A percentile compares a stretch with the other conserved stretches of the same genome.
Conservation (phyloP, 169 alveolate genomes). For the Cardiosporidium cionae region DNA sequence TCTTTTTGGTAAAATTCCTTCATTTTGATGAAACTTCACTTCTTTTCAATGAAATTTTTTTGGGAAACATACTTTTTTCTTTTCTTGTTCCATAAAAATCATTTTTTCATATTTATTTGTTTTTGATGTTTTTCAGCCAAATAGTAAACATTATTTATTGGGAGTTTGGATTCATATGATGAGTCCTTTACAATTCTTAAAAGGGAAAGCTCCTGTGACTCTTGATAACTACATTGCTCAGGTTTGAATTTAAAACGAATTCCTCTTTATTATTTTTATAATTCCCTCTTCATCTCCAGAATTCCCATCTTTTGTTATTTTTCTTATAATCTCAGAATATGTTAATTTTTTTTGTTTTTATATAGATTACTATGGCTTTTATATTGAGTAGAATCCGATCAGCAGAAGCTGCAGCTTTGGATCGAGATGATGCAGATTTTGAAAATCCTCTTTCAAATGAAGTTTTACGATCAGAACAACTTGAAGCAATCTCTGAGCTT, state of each 20-base stretch:
- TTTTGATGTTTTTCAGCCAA: slow-evolving; percentile 52
- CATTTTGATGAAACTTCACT: not conserved
- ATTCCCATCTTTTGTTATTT: not conserved
- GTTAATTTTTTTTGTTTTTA: slow-evolving; percentile 4
- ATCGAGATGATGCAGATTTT: slow-evolving; percentile 13
- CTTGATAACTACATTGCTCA: slow-evolving; percentile 61
- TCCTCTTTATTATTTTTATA: too few relatives aligned
- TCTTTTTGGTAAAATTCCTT: not conserved
- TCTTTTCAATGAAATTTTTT: not conserved
- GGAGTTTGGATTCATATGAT: slow-evolving; percentile 86
- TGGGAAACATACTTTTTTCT: not conserved
- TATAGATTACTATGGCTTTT: slow-evolving; percentile 58
- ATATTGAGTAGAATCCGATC: slow-evolving; percentile 56
- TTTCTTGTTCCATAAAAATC: not conserved
- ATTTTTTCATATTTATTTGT: not conserved
- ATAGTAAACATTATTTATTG: slow-evolving; percentile 80
- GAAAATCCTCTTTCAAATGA: slow-evolving; percentile 56
- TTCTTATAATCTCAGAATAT: not conserved
- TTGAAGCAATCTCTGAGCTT: slow-evolving; percentile 57
- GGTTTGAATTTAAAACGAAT: too few relatives aligned
- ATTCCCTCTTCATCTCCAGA: not conserved
- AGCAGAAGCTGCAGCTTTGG: slow-evolving; percentile 58
- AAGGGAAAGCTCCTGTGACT: slow-evolving; percentile 63
- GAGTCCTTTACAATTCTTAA: slow-evolving; percentile 66
- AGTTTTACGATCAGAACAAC: slow-evolving; percentile 61